Conservation (phyloP, 2,329 filamentous ascomycete genomes). For the Monosporascus sp. region DNA sequence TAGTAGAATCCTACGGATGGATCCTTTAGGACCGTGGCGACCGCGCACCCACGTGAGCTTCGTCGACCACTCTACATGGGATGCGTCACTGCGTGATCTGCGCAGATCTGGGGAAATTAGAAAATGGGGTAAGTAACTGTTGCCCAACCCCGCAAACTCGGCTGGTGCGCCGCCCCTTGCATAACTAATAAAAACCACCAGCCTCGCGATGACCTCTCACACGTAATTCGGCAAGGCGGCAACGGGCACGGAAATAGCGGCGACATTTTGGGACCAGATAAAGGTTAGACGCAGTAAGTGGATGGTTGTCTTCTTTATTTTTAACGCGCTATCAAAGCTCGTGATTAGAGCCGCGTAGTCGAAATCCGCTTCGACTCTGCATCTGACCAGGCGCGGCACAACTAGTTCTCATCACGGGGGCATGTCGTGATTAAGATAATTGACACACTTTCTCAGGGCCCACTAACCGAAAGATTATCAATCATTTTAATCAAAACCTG, state of each 20-base stretch:
- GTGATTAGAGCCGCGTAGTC: not conserved
- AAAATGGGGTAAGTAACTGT: not conserved
- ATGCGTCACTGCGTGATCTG: not conserved
- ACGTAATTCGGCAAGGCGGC: conserved; percentile 4
- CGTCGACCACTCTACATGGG: not conserved
- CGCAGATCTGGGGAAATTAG: conserved; percentile 1
- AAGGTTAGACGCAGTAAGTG: conserved; percentile 9
- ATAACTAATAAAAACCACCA: not conserved
- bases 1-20: not conserved
- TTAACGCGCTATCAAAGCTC: not conserved
- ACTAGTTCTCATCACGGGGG: no score
- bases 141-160: not conserved
- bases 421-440: not conserved
- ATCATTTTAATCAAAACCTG: conserved; percentile 31
- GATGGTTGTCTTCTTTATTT: not conserved
- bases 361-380: no score
- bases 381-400: no score
- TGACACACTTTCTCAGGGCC: not conserved
- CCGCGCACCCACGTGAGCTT: not conserved
- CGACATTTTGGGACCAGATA: conserved; percentile 8
- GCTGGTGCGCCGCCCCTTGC: not conserved
- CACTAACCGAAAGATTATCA: conserved; percentile 15
- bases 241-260: conserved; percentile 11
- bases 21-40: not conserved
- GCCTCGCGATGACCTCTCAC: conserved; percentile 1